Evolutionary conservation across 768 basidiomycete species (phyloP).

Genomic region (Amanita rubescens): DNA sequence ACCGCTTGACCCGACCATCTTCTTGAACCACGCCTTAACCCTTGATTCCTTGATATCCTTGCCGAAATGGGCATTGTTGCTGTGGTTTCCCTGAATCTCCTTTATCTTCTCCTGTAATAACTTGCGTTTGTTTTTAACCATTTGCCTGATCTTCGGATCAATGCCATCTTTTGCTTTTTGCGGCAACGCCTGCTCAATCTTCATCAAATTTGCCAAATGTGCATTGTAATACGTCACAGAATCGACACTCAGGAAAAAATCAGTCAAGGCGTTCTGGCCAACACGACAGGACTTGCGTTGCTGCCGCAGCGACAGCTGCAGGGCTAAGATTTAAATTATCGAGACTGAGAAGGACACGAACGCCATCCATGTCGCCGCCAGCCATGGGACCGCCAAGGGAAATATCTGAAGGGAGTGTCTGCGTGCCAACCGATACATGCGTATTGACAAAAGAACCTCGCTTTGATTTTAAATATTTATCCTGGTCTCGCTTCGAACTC

Average conservation of each 20-base stretch:
- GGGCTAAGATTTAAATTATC: constrained; percentile 10
- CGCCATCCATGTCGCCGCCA: constrained; percentile 5
- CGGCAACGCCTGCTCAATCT: constrained; percentile 23
- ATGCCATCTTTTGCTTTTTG: constrained; percentile 17
- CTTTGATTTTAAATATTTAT: not conserved
- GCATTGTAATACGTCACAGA: constrained; percentile 25
- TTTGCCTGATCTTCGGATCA: constrained; percentile 33
- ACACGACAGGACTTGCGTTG: constrained; percentile 5
- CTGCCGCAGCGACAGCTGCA: constrained; percentile 6
- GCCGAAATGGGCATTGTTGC: constrained; percentile 23
- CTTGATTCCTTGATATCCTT: constrained; percentile 21
- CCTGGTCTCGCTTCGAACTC: not conserved
- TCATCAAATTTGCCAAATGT: constrained; percentile 19
- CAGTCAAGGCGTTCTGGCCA: constrained; percentile 35
- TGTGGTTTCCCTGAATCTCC: constrained; percentile 18
- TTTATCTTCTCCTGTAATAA: constrained; percentile 28
- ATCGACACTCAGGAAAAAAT: constrained; percentile 26
- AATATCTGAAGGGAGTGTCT: constrained; percentile 20
- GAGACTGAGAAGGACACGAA: constrained; percentile 7
- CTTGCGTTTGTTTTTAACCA: constrained; percentile 33
- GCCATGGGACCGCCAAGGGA: constrained; percentile 3
- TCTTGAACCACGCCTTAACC: constrained; percentile 59
- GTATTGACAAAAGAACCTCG: constrained; percentile 11
- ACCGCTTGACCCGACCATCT: constrained; percentile 31
- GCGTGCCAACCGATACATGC: constrained; percentile 19